Conservation (phyloP, 1,284 basidiomycete genomes). For the Mycena citricolor region DNA sequence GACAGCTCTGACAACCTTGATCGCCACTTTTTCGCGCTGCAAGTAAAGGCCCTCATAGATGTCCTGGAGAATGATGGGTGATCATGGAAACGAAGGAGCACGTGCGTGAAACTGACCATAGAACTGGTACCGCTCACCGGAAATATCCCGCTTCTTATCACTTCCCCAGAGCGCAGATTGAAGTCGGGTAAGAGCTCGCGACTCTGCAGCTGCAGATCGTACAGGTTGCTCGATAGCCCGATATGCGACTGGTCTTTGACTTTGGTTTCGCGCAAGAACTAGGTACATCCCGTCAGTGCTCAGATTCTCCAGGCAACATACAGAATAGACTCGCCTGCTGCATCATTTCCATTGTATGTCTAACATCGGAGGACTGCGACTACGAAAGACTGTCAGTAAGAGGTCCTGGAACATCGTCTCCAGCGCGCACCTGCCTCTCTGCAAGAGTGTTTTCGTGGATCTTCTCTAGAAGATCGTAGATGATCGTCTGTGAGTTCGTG, state of each 20-base stretch:
- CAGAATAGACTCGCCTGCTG: constrained; percentile 42
- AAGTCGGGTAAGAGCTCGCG: constrained; percentile 47
- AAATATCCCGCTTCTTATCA: constrained; percentile 44
- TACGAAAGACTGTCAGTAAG: background rate
- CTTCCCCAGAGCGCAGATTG: constrained; percentile 50
- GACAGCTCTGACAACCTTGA: constrained; percentile 54
- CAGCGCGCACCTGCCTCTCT: constrained; percentile 3
- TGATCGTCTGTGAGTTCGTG: constrained; percentile 38
- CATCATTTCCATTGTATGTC: constrained; percentile 44
- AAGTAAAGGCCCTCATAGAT: constrained; percentile 53
- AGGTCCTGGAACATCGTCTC: background rate
- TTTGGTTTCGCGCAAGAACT: constrained; percentile 36
- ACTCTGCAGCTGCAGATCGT: constrained; percentile 43
- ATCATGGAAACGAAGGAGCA: background rate
- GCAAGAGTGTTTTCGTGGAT: constrained; percentile 32
- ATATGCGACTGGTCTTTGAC: constrained; percentile 36
- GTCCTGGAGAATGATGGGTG: constrained; percentile 5
- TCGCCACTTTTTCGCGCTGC: constrained; percentile 50
- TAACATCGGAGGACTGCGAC: constrained; percentile 23
- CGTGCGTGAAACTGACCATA: constrained; percentile 37
- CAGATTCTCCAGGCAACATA: constrained; percentile 12
- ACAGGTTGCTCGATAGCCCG: constrained; percentile 49
- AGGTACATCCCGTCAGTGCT: background rate
- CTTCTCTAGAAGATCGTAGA: constrained; percentile 25
- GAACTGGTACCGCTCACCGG: constrained; percentile 50